Evolutionary conservation across 2,329 filamentous ascomycete genomes (phyloP).

Genomic region (Ceratocystis cacaofunesta): DNA sequence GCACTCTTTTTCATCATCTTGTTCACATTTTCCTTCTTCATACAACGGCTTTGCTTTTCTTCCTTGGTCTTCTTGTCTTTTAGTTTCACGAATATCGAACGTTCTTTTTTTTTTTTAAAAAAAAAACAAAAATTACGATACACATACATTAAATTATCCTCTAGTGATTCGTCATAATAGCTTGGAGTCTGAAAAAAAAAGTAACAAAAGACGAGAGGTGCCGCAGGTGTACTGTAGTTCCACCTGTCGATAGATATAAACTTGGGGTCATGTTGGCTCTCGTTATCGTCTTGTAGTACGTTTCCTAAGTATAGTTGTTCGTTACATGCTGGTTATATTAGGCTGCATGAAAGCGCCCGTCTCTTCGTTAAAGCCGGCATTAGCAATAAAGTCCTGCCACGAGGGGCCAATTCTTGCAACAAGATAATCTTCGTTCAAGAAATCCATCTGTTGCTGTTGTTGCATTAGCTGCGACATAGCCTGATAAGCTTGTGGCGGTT

Average conservation of each 20-base stretch:
- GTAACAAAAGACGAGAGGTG: neutral
- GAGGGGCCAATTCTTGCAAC: conserved; percentile 19
- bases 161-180: neutral
- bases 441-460: conserved; percentile 11
- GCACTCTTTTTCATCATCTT: neutral
- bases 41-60: neutral
- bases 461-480: too few species aligned
- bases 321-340: neutral
- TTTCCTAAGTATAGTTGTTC: neutral
- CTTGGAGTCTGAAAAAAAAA: neutral
- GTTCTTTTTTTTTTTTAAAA: neutral
- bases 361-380: conserved; percentile 21
- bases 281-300: neutral
- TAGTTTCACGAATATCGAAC: neutral
- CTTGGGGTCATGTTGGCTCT: neutral
- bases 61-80: neutral
- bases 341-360: conserved; percentile 15
- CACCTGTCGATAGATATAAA: neutral
- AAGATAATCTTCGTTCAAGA: conserved; percentile 12
- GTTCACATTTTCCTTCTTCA: neutral
- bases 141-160: too few species aligned
- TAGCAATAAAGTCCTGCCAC: conserved; percentile 22
- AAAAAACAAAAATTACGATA: neutral
- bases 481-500: conserved; percentile 13
- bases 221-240: neutral